Base-by-base conservation (phyloP, 1,284 basidiomycete genomes). In the Cryptococcus wingfieldii region DNA sequence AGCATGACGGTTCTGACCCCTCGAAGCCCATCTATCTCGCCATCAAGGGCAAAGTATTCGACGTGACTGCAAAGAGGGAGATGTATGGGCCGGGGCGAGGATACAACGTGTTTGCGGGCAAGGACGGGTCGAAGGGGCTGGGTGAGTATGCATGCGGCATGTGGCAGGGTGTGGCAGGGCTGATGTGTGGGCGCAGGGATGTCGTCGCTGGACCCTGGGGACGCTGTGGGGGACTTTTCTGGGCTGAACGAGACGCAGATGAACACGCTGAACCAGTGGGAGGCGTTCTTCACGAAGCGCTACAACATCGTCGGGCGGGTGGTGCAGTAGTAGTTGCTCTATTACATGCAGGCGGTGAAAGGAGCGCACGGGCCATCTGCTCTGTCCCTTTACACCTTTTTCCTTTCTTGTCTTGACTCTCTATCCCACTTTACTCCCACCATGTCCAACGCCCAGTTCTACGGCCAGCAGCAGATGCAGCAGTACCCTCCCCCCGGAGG, bases 191-290 rank as follows among this genome's bases (percentile, higher is more conserved):
- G 27, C 5, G 1, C 60, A 75, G 82, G 81, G 54, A 81, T 80
- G 79, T 94, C 90, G 38, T 92, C 88, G 66, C 79, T 98, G 65
- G 91, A 92, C 63, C 78, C 81, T 5, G 89, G 93, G 73, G 87
- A 98, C 70, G 95, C 94, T 0, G 81, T 93, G 3, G 78, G 91
- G 4, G 94, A 98, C 73, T 97, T 90, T 74, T 89, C 86, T 62
- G 79, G 74, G 0, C 81, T 98, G 47, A 82, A 83, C 51, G 86
- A 85, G 60, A 83, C 83, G 62, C 89, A 96, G 71, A 75, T 79
- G 74, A 90, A 91, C 76, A 89, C 90, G 1, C 80, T 98, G 52
- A 83, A 96, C 61, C 91, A 96, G 67, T 98, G 95, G 95, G 82
- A 88, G 71, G 69, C 80, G 6, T 95, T 94, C 78, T 88, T 87